Conservation (phyloP, 352 stramenopile genomes). For the Phytophthora palmivora region DNA sequence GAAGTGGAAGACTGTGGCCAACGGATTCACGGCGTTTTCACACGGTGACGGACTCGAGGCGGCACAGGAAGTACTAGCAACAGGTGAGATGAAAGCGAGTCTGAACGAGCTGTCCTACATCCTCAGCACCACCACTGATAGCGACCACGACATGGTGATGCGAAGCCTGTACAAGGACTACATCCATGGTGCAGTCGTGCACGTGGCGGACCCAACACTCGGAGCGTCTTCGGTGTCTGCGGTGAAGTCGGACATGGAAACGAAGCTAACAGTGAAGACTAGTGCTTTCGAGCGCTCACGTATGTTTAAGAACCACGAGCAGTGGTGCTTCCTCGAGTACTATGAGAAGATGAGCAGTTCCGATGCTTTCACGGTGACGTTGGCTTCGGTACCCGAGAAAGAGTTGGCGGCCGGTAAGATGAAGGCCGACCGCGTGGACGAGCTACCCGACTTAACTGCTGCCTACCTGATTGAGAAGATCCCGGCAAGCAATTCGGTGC, state of each 20-base stretch:
- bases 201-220: slow-evolving; percentile 21
- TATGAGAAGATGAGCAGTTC: slow-evolving; percentile 34
- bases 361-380: slow-evolving; percentile 35
- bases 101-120: slow-evolving; percentile 46
- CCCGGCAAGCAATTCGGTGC: slow-evolving; percentile 41
- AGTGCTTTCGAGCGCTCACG: slow-evolving; percentile 45
- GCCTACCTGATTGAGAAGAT: slow-evolving; percentile 47
- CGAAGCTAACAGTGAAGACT: slow-evolving; percentile 41
- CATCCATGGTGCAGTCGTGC: slow-evolving; percentile 56
- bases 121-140: slow-evolving; percentile 37
- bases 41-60: slow-evolving; percentile 44
- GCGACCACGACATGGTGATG: slow-evolving; percentile 48
- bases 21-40: slow-evolving; percentile 40
- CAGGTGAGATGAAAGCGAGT: slow-evolving; percentile 43
- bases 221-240: slow-evolving; percentile 12
- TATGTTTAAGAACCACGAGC: slow-evolving; percentile 50
- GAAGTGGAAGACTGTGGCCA: slow-evolving; percentile 44
- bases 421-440: slow-evolving; percentile 46
- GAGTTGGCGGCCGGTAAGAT: slow-evolving; percentile 48
- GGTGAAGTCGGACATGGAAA: slow-evolving; percentile 22
- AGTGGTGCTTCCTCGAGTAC: slow-evolving; percentile 50
- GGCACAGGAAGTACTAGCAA: slow-evolving; percentile 37
- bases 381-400: slow-evolving; percentile 39
- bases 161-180: slow-evolving; percentile 53
- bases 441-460: slow-evolving; percentile 45